These are phyloP conservation scores for Nitzschia sp. DNA, from an alignment of 108 stramenopile species.

Conservation along the genomic window DNA sequence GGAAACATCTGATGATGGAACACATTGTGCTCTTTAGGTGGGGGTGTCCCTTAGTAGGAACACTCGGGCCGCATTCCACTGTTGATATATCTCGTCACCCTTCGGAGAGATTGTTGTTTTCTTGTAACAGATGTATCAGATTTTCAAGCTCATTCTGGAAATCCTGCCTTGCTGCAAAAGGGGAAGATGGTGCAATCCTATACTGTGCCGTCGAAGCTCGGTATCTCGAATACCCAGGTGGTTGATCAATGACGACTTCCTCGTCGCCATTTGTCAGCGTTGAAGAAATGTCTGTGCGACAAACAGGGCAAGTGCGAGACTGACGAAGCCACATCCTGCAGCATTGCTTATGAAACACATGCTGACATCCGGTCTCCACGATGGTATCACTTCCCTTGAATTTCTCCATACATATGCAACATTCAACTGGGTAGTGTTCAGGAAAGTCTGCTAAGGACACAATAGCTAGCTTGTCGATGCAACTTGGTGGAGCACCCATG, in stretches of 20 bases:
- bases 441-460: conserved; percentile 41
- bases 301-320: conserved; percentile 68
- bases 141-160: too few relatives aligned
- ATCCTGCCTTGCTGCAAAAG: too few relatives aligned
- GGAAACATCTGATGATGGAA: too few relatives aligned
- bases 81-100: too few relatives aligned
- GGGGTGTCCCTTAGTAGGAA: too few relatives aligned
- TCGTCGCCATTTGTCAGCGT: background rate
- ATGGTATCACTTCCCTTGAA: conserved; percentile 54
- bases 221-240: too few relatives aligned
- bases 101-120: too few relatives aligned
- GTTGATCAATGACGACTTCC: background rate
- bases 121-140: too few relatives aligned
- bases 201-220: too few relatives aligned
- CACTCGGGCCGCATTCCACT: too few relatives aligned
- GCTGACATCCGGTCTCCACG: conserved; percentile 68
- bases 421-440: conserved; percentile 53
- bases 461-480: conserved; percentile 45
- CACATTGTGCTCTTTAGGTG: too few relatives aligned
- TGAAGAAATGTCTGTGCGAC: conserved; percentile 56
- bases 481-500: conserved; percentile 58
- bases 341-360: conserved; percentile 75
- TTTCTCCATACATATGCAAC: conserved; percentile 74
- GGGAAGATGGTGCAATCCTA: too few relatives aligned
- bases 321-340: conserved; percentile 70